Evolutionary conservation across 139 green algal species (phyloP), one percentile per base, ranked within the genome.

Genomic region (Gonium pectorale): DNA sequence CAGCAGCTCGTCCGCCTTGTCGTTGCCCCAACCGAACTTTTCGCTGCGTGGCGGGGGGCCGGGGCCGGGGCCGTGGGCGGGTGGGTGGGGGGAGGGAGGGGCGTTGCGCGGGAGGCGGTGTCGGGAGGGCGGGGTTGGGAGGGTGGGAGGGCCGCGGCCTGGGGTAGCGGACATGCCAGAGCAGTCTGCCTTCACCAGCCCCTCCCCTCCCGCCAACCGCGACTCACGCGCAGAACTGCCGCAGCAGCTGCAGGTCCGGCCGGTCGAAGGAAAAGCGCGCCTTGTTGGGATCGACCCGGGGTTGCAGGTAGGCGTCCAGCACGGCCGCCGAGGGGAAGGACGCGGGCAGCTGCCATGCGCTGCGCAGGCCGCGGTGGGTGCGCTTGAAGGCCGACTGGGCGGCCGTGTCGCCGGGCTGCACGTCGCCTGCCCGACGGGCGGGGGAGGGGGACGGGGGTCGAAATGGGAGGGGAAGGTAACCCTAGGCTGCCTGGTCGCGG

Each of bases 271-370:
- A 90, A 86, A 98, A 96, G 29, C 56, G 44, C 7, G 80, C 84
- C 37, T 88, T 86, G 75, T 86, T 92, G 35, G 66, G 56, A 75
- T 96, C 93, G 31, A 96, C 85, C 26, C 89, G 71, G 0, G 93
- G 92, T 43, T 70, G 27, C 62, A 68, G 54, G 75, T 95, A 95
- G 13, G 91, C 91, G 24, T 93, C 67, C 52, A 95, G 56, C 33
- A 98, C 94, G 19, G 78, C 77, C 1, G 60, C 19, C 46, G 73
- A 92, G 54, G 96, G 96, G 69, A 98, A 98, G 86, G 33, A 89
- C 31, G 85, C 49, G 26, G 95, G 95, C 66, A 98, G 49, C 40
- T 95, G 80, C 96, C 96, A 98, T 43, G 82, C 94, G 49, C 89
- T 79, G 11, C 91, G 83, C 51, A 93, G 85, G 22, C 69, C 63